These are phyloP conservation scores for Brachypodium distachyon DNA, from an alignment of 202 grass and related monocot genomes.

Conservation along the genomic window DNA sequence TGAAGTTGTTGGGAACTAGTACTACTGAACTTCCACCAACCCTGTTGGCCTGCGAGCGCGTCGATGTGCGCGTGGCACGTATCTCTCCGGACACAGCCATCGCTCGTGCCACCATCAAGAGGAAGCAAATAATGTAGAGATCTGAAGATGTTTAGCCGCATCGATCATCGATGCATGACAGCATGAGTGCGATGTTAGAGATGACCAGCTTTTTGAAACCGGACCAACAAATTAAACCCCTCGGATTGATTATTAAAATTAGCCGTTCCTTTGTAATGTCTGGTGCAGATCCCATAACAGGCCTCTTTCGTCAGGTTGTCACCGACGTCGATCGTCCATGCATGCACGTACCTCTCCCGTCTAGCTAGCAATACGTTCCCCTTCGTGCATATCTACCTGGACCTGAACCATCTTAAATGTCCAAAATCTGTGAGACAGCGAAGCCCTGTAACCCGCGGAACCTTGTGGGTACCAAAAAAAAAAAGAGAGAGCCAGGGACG, in stretches of 20 bases:
- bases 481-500: not conserved
- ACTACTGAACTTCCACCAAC: not conserved
- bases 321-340: slow-evolving; percentile 6
- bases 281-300: not conserved
- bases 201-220: not conserved
- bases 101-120: not conserved
- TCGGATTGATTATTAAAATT: not conserved
- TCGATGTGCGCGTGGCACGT: not conserved
- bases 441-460: too few species aligned
- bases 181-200: not conserved
- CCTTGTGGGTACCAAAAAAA: too few species aligned
- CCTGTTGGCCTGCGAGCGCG: not conserved
- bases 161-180: not conserved
- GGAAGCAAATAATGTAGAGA: not conserved
- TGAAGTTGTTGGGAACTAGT: not conserved
- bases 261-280: not conserved
- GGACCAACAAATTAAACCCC: not conserved
- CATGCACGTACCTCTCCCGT: not conserved
- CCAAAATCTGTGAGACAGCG: not conserved
- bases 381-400: too few species aligned
- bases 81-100: not conserved
- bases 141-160: not conserved
- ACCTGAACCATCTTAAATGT: not conserved
- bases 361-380: not conserved
- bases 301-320: not conserved